phyloP scores from a whole-genome alignment of 768 basidiomycete genomes.

The Mycena rosella region DNA sequence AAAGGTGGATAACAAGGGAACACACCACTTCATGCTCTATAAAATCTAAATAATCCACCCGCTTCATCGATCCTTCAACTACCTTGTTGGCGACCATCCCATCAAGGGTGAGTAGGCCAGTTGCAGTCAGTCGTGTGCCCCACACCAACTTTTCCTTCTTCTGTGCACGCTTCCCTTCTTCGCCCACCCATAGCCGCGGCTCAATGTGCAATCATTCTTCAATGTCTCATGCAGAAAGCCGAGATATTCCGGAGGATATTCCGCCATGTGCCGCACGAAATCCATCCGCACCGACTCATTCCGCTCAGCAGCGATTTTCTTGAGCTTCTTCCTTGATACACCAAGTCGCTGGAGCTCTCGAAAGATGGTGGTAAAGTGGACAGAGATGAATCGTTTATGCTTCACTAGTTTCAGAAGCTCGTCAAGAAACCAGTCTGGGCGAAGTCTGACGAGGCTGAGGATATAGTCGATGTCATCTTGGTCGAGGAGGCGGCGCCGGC shows the following conservation, averaged over 20 bases:
- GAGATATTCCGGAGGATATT: conserved; percentile 48
- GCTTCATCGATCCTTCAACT: conserved; percentile 46
- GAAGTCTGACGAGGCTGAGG: neutral
- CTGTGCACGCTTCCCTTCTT: conserved; percentile 38
- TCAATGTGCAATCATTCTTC: conserved; percentile 44
- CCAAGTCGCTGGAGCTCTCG: conserved; percentile 44
- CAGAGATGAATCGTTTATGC: neutral
- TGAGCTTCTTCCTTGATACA: conserved; percentile 46
- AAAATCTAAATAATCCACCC: conserved; percentile 39
- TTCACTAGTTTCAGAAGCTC: neutral
- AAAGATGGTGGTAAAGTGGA: conserved; percentile 50
- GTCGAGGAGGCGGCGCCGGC: neutral
- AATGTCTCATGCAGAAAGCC: conserved; percentile 52
- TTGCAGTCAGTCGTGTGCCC: conserved; percentile 41
- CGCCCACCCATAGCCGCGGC: conserved; percentile 37
- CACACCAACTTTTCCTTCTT: conserved; percentile 45
- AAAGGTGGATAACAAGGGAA: neutral
- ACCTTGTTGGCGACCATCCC: conserved; percentile 46
- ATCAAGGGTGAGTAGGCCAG: conserved; percentile 45
- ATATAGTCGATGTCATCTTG: neutral
- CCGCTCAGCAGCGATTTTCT: conserved; percentile 47
- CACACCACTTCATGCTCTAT: conserved; percentile 43
- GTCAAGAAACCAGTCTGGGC: neutral
- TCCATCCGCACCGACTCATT: conserved; percentile 42
- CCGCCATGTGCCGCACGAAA: conserved; percentile 43